Evolutionary conservation across 2,329 filamentous ascomycete species (phyloP).

Genomic region (Ophiostoma ulmi): DNA sequence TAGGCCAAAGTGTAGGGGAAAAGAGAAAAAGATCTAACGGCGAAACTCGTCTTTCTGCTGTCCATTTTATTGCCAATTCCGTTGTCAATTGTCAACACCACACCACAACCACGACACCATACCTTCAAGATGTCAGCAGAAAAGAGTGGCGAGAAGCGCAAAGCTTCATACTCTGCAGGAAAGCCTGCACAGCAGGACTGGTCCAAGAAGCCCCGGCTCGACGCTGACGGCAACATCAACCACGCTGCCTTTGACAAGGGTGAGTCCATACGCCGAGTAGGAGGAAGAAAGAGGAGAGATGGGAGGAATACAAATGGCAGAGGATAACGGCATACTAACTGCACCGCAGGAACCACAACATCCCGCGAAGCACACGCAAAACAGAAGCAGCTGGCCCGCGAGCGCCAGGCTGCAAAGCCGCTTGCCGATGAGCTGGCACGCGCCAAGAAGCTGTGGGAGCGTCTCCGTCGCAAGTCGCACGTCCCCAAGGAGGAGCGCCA

Average conservation of each 20-base stretch:
- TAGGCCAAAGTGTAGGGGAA: neutral
- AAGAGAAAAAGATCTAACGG: neutral
- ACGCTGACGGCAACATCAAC: conserved; percentile 28
- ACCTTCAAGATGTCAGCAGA: conserved; percentile 45
- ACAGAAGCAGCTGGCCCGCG: conserved; percentile 80
- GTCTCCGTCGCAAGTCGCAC: conserved; percentile 84
- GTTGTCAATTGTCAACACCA: neutral
- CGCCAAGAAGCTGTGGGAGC: conserved; percentile 96
- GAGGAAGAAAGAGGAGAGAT: neutral
- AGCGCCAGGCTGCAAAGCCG: conserved; percentile 88
- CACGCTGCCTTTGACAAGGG: conserved; percentile 20
- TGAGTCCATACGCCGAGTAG: neutral
- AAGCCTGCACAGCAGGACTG: conserved; percentile 43
- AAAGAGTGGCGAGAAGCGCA: conserved; percentile 52
- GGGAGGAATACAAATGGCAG: neutral
- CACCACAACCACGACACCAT: conserved; percentile 14
- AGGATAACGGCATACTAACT: neutral
- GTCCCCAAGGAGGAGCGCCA: conserved; percentile 85
- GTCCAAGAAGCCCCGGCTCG: conserved; percentile 49
- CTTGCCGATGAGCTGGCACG: conserved; percentile 83
- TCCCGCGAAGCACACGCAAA: conserved; percentile 87
- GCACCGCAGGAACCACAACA: conserved; percentile 36
- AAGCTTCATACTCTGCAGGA: conserved; percentile 40
- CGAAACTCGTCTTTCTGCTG: neutral
- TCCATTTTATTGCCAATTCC: neutral